Conservation (phyloP, 208 protist genomes). For the Phytomonas francai region DNA sequence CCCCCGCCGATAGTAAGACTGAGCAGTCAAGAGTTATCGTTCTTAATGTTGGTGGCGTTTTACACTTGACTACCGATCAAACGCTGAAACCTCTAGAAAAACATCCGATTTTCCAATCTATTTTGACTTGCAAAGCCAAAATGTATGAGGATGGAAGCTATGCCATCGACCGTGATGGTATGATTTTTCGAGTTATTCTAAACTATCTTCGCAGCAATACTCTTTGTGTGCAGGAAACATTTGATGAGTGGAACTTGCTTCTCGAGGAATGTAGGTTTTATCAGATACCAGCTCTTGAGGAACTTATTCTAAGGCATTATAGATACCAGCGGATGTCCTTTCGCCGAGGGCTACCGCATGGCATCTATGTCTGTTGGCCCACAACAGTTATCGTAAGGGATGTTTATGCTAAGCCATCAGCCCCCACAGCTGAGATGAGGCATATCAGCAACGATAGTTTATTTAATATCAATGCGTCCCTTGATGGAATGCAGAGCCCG, state of each 20-base stretch:
- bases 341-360: constrained; percentile 41
- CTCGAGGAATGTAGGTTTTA: constrained; percentile 40
- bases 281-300: constrained; percentile 31
- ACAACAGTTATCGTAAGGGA: constrained; percentile 7
- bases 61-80: constrained; percentile 32
- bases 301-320: constrained; percentile 31
- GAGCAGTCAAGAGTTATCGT: constrained; percentile 34
- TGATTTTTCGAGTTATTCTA: constrained; percentile 54
- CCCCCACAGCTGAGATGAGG: not conserved
- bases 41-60: constrained; percentile 60
- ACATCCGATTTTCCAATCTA: constrained; percentile 41
- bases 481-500: not conserved
- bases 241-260: constrained; percentile 62
- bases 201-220: constrained; percentile 43
- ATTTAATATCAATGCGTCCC: not conserved
- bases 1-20: constrained; percentile 32
- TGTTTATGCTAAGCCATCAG: not conserved
- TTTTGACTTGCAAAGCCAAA: constrained; percentile 31
- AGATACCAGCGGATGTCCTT: constrained; percentile 57
- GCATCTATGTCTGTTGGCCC: constrained; percentile 59
- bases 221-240: constrained; percentile 41
- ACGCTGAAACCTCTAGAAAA: constrained; percentile 24
- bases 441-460: not conserved
- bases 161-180: constrained; percentile 59
- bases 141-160: constrained; percentile 43